Base-by-base conservation (phyloP, 208 protist species). In the Trypanosoma rangeli region DNA sequence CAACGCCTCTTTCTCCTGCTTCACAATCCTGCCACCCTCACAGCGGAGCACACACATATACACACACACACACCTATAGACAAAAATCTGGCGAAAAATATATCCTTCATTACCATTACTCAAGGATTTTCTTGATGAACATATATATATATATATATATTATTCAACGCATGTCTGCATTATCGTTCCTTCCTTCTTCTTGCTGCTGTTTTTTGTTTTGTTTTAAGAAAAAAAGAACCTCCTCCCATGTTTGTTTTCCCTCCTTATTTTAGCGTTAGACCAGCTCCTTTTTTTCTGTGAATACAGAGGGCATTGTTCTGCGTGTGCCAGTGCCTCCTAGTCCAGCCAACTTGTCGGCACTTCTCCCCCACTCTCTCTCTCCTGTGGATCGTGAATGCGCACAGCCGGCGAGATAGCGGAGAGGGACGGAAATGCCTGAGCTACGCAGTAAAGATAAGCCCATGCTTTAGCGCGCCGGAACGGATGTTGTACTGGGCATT, bases 401-500 rank as follows among this genome's bases (percentile, higher is more conserved):
- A 35, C 1, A 0, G 28, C 5, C 26, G 20, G n/a, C 18, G 5
- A 8, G 28, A 37, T 37, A 20, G 29, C 54, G 8, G 26, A 15
- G 16, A 18, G 9, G 49, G 7, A 53, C 7, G 18, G 22, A 53
- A 12, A 53, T 12, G 49, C 24, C 49, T 10, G 49, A 9, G 49
- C 49, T 86, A 95, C 22, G 87, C 85, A 29, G 85, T 92, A 65
- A 95, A 83, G 37, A 87, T 63, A 59, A 96, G 44, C 12, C 89
- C 89, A 67, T 97, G 92, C 71, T 92, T 93, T 54, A 94, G 13
- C 2, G 69, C 74, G 29, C 92, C 89, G 24, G 42, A 71, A 69
- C 87, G 83, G 42, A 93, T 85, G 68, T 97, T 87, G 70, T 95
- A 97, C 70, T 90, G 76, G 63, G 75, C 84, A 70, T 87, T 90